phyloP scores from a whole-genome alignment of 2,329 filamentous ascomycete species.

The Paecilomyces variotii region DNA sequence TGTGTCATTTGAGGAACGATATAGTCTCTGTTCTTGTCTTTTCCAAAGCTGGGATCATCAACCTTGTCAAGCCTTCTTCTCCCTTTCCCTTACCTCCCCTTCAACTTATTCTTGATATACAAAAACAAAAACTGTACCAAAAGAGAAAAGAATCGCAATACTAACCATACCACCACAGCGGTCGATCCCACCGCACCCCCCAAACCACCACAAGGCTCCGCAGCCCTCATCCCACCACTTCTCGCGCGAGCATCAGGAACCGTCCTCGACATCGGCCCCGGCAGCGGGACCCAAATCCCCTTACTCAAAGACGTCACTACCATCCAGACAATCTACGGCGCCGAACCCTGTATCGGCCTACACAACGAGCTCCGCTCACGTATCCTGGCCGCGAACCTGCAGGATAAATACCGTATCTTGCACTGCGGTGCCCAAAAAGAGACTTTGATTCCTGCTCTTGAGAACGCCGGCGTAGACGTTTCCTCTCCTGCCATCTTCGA shows the following conservation, averaged over 20 bases:
- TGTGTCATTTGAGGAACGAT: too few species aligned
- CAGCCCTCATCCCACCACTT: constrained; percentile 33
- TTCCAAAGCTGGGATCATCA: too few species aligned
- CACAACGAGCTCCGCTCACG: constrained; percentile 37
- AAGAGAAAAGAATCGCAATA: neutral
- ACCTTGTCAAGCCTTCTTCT: too few species aligned
- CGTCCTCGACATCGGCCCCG: constrained; percentile 45
- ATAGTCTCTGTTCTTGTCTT: too few species aligned
- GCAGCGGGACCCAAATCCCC: constrained; percentile 44
- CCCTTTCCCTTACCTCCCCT: neutral
- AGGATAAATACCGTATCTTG: constrained; percentile 43
- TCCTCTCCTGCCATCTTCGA: constrained; percentile 37
- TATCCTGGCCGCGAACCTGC: constrained; percentile 34
- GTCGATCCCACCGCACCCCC: neutral
- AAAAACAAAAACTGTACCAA: neutral
- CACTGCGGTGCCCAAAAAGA: constrained; percentile 40
- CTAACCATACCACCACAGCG: neutral
- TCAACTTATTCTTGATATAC: neutral
- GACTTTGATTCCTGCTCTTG: constrained; percentile 38
- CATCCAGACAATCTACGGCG: constrained; percentile 45
- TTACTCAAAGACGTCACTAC: constrained; percentile 35
- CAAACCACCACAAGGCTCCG: constrained; percentile 18
- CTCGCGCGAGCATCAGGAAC: constrained; percentile 33
- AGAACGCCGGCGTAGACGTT: constrained; percentile 33
- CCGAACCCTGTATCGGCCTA: constrained; percentile 44